Percentiles rank a stretch among this genome's conserved stretches.
phyloP scores from a whole-genome alignment of 331 rosid genomes.

The Rhamnella rubrinervis region DNA sequence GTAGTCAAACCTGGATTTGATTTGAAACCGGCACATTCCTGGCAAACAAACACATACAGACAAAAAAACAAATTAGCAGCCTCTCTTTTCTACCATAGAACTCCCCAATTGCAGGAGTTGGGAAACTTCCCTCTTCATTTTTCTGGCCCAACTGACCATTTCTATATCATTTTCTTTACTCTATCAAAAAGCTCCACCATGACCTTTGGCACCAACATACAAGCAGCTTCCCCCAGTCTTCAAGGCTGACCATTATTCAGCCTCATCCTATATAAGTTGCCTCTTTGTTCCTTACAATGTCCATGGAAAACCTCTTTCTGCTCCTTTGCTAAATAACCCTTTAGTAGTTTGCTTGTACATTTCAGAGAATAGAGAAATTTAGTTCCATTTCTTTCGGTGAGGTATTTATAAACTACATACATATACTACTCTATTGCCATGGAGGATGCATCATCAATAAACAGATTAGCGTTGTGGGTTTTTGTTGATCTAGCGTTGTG shows the following conservation, averaged over 20 bases:
- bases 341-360: background rate
- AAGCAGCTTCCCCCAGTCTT: background rate
- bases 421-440: constrained; percentile 24
- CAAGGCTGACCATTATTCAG: background rate
- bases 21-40: constrained; percentile 6
- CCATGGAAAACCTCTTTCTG: background rate
- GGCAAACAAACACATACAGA: background rate
- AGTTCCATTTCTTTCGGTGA: no score
- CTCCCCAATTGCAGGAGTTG: background rate
- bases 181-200: no score
- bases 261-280: background rate
- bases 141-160: background rate
- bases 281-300: background rate
- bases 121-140: background rate
- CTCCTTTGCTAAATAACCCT: background rate
- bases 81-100: no score
- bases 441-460: constrained; percentile 21
- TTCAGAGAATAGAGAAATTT: background rate
- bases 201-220: no score
- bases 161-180: background rate
- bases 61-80: background rate
- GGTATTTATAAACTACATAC: background rate
- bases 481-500: constrained; percentile 17
- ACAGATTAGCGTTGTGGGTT: constrained; percentile 6
- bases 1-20: no score